Evolutionary conservation across 148 eudicot genomes (phyloP).

Genomic region (Chenopodium suecicum): DNA sequence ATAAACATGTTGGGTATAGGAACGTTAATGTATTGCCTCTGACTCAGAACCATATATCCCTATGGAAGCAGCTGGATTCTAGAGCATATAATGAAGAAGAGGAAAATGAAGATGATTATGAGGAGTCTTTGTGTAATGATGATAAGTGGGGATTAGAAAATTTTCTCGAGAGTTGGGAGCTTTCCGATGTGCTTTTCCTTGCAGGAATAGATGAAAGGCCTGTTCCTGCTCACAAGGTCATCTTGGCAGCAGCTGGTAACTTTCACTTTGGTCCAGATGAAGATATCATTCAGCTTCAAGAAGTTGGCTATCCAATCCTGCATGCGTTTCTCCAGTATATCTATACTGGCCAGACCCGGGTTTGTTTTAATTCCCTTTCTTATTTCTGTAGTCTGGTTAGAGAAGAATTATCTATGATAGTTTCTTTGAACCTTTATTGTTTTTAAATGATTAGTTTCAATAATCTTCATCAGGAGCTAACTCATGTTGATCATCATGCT

Average conservation of each 20-base stretch:
- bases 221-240: slow-evolving; percentile 82
- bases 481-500: background rate
- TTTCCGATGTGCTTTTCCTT: slow-evolving; percentile 71
- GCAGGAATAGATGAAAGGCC: slow-evolving; percentile 73
- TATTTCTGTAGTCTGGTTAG: background rate
- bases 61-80: slow-evolving; percentile 82
- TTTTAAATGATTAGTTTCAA: background rate
- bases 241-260: slow-evolving; percentile 76
- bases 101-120: slow-evolving; percentile 51
- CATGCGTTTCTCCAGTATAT: slow-evolving; percentile 74
- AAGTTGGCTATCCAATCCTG: slow-evolving; percentile 51
- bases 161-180: slow-evolving; percentile 91
- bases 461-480: background rate
- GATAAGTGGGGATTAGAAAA: slow-evolving; percentile 64
- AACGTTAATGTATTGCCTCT: slow-evolving; percentile 81
- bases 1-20: slow-evolving; percentile 92
- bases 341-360: slow-evolving; percentile 79
- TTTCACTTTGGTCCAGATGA: slow-evolving; percentile 44
- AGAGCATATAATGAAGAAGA: slow-evolving; percentile 48
- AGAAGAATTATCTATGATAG: background rate
- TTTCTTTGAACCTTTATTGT: background rate
- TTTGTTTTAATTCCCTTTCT: slow-evolving; percentile 23
- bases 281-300: slow-evolving; percentile 53
- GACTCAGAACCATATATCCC: slow-evolving; percentile 73
- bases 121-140: slow-evolving; percentile 37